Conservation (phyloP, 495 filamentous ascomycete genomes). For the Penicilliopsis zonata region DNA sequence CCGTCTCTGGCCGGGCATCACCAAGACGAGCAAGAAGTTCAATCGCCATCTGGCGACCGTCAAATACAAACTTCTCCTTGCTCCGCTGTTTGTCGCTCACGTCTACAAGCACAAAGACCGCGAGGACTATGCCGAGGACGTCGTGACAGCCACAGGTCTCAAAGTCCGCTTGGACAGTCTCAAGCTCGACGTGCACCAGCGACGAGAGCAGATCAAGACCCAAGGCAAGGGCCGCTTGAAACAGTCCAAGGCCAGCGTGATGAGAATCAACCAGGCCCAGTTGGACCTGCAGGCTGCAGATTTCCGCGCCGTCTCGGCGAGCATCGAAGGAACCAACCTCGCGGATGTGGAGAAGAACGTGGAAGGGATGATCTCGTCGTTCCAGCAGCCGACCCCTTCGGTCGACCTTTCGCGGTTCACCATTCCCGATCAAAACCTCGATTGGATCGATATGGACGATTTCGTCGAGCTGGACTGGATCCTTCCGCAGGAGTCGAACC, state of each 20-base stretch:
- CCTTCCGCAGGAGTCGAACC: slow-evolving; percentile 77
- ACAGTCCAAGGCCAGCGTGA: slow-evolving; percentile 69
- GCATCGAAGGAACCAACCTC: slow-evolving; percentile 63
- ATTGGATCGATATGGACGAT: slow-evolving; percentile 99
- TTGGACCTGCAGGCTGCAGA: slow-evolving; percentile 88
- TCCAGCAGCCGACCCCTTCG: slow-evolving; percentile 36
- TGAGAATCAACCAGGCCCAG: slow-evolving; percentile 90
- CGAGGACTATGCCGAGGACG: slow-evolving; percentile 69
- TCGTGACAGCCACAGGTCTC: slow-evolving; percentile 81
- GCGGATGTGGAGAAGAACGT: slow-evolving; percentile 56
- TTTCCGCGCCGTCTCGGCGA: slow-evolving; percentile 86
- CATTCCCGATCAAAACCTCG: slow-evolving; percentile 86
- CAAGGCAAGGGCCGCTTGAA: slow-evolving; percentile 58
- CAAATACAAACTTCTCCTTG: slow-evolving; percentile 89
- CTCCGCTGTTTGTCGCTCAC: slow-evolving; percentile 87
- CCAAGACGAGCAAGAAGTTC: slow-evolving; percentile 97
- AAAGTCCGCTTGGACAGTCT: slow-evolving; percentile 91
- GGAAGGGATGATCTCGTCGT: slow-evolving; percentile 43
- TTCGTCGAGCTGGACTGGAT: slow-evolving; percentile 98
- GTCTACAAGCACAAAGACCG: slow-evolving; percentile 97
- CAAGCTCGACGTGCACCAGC: slow-evolving; percentile 91
- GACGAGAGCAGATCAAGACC: slow-evolving; percentile 81
- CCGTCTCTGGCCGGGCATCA: slow-evolving; percentile 73
- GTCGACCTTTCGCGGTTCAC: slow-evolving; percentile 81
- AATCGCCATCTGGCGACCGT: slow-evolving; percentile 91